Percentiles rank a stretch among this genome's conserved stretches.
These are phyloP conservation scores for Phialophora verrucosa DNA, from an alignment of 2,329 filamentous ascomycete genomes.

Conservation along the genomic window DNA sequence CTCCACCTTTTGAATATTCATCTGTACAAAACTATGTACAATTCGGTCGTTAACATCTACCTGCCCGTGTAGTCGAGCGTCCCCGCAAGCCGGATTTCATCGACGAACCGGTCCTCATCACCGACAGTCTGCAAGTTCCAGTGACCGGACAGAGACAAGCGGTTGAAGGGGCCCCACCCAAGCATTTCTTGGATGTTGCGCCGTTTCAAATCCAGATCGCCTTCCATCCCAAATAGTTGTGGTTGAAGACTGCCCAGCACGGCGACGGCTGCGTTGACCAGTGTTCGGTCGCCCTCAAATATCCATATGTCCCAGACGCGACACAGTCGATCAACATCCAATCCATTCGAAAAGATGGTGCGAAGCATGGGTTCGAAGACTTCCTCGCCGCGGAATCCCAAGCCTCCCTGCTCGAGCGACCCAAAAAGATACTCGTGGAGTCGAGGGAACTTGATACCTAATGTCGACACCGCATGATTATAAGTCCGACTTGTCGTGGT, in stretches of 20 bases:
- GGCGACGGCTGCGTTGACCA: conserved; percentile 54
- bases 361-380: conserved; percentile 61
- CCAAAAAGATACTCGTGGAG: conserved; percentile 60
- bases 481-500: conserved; percentile 63
- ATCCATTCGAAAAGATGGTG: conserved; percentile 58
- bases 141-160: conserved; percentile 48
- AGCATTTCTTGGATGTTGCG: conserved; percentile 41
- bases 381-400: conserved; percentile 46
- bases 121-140: conserved; percentile 49
- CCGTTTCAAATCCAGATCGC: conserved; percentile 46
- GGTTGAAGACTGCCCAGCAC: conserved; percentile 51
- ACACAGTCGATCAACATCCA: conserved; percentile 59
- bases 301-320: conserved; percentile 67
- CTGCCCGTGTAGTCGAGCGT: conserved; percentile 44
- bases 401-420: conserved; percentile 37
- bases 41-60: conserved; percentile 27
- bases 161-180: conserved; percentile 45
- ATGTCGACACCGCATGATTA: conserved; percentile 59
- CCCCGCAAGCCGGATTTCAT: conserved; percentile 51
- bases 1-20: conserved; percentile 14
- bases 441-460: conserved; percentile 63
- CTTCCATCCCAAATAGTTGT: conserved; percentile 49
- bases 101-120: conserved; percentile 51
- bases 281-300: conserved; percentile 63
- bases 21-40: conserved; percentile 25